Percentiles rank a stretch among this genome's conserved stretches.
Conservation (phyloP, 306 rosid genomes). For the Sicyos baderoa region DNA sequence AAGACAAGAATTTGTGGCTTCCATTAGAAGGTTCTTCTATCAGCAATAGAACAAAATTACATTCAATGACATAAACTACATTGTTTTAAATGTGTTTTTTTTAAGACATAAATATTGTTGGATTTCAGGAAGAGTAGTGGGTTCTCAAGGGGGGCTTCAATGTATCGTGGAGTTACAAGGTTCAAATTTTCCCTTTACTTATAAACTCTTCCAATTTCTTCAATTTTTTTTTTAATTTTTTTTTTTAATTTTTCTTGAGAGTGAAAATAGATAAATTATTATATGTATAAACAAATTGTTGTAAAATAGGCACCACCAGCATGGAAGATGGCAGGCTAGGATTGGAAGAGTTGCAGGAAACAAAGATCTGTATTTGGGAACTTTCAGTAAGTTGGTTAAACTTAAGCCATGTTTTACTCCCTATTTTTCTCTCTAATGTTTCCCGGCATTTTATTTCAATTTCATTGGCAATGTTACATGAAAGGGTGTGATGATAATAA, state of each 20-base stretch:
- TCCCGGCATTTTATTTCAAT: not conserved
- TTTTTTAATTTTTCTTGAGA: too few species aligned
- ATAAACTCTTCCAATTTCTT: constrained; percentile 10
- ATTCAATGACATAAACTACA: not conserved
- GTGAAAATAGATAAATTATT: too few species aligned
- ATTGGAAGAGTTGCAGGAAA: constrained; percentile 98
- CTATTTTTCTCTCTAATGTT: not conserved
- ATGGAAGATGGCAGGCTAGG: constrained; percentile 99
- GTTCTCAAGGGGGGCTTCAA: constrained; percentile 96
- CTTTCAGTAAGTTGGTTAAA: constrained; percentile 62
- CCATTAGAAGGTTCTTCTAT: constrained; percentile 64
- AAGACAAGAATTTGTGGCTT: constrained; percentile 95
- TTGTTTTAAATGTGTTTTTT: not conserved
- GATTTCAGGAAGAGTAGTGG: constrained; percentile 91
- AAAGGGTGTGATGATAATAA: not conserved
- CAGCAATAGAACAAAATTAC: not conserved
- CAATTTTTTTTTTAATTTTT: too few species aligned
- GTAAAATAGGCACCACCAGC: constrained; percentile 81
- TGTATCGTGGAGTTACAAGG: constrained; percentile 99
- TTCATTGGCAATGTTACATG: not conserved
- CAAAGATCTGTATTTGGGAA: constrained; percentile 96
- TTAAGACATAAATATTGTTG: not conserved
- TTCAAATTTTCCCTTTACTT: too few species aligned
- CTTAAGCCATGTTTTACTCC: not conserved
- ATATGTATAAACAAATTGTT: not conserved